Evolutionary conservation across 2,329 filamentous ascomycete species (phyloP), one percentile per base, ranked within the genome.

Genomic region (Truncatella angustata): DNA sequence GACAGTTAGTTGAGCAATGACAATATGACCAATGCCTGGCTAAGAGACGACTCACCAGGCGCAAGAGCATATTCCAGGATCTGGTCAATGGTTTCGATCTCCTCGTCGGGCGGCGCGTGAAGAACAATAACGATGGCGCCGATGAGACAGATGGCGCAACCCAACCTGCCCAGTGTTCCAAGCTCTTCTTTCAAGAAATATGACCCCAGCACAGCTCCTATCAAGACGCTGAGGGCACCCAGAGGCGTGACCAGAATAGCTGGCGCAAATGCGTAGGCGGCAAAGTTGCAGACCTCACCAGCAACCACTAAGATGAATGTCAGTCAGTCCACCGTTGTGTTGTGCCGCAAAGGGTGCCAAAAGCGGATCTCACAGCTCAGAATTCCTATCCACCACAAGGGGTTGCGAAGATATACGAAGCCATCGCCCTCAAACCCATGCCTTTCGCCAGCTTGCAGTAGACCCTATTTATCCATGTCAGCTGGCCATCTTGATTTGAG

Each of bases 401-500:
- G 92, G 69, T 90, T 97, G 69, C 87, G 90, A 53, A 99, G 73
- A 72, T 99, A 99, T 67, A 91, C 87, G 70, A 90, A 99, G 53
- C 94, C 94, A 63, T 97, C 94, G 62, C 95, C 94, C 69, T 97
- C 91, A 67, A 97, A 99, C 44, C 94, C 95, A 74, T 97, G 92
- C 63, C 85, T 83, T 72, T 96, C 87, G 66, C 90, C 90, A 58
- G 91, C 90, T 71, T 96, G 89, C 70, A 92, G 91, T 61, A 99
- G 81, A 59, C 93, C 93, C 88, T 93, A 62, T 28, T 50, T 39
- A 16, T n/a, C 30, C 20, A 26, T 21, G 51, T 53, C 40, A 53
- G 51, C 46, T 21, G 20, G 35, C n/a, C 21, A 26, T 7, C 26
- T 46, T n/a, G n/a, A n/a, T n/a, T n/a, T n/a, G n/a, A n/a, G n/a